Evolutionary conservation across 495 filamentous ascomycete species (phyloP).

Genomic region (Rostrohypoxylon terebratum): DNA sequence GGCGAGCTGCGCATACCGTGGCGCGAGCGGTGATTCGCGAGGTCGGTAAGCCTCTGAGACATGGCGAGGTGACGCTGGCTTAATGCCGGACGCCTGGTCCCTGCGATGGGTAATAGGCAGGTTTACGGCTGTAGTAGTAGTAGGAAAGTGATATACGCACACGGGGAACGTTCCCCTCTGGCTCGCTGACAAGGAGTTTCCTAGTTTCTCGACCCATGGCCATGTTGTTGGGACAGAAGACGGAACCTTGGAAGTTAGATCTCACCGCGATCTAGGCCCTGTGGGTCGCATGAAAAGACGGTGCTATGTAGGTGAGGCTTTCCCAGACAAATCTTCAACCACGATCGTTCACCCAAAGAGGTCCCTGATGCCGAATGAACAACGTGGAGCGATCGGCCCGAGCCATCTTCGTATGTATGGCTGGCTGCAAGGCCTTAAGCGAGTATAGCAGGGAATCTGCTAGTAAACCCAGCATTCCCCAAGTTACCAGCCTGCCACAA

Average conservation of each 20-base stretch:
- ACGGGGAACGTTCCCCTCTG: constrained; percentile 13
- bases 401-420: not conserved
- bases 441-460: not conserved
- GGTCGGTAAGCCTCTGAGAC: constrained; percentile 34
- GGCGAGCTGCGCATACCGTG: constrained; percentile 2
- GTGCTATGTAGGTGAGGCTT: not conserved
- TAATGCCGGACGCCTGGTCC: constrained; percentile 37
- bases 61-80: constrained; percentile 30
- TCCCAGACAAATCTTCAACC: constrained; percentile 12
- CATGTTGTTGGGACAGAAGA: constrained; percentile 15
- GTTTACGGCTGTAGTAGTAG: constrained; percentile 13
- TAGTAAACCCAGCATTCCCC: constrained; percentile 16
- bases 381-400: constrained; percentile 32
- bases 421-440: not conserved
- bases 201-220: constrained; percentile 9
- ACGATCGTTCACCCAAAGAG: not conserved
- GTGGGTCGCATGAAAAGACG: constrained; percentile 2
- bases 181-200: constrained; percentile 6
- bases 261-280: constrained; percentile 1
- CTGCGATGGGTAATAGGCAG: constrained; percentile 17
- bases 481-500: constrained; percentile 1
- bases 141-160: constrained; percentile 14
- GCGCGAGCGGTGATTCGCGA: constrained; percentile 27
- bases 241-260: not conserved
- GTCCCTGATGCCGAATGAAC: constrained; percentile 19